Conservation (phyloP, 208 protist genomes). For the Acanthamoeba sp. region DNA sequence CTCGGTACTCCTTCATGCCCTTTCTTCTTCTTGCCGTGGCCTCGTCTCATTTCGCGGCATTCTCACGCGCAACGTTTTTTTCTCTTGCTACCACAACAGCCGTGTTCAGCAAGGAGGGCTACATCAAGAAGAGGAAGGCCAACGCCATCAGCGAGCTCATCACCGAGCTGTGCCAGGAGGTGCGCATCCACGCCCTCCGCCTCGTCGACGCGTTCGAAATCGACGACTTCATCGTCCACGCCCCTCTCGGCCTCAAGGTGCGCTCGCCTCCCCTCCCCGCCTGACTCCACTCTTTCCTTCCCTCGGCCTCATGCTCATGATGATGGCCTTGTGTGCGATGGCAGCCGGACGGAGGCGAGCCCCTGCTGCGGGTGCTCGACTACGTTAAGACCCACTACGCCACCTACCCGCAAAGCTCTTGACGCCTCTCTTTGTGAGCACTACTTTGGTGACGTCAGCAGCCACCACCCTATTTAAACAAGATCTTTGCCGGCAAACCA, state of each 20-base stretch:
- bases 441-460: neutral
- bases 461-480: too few relatives aligned
- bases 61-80: too few relatives aligned
- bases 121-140: slow-evolving; percentile 55
- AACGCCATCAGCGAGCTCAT: slow-evolving; percentile 60
- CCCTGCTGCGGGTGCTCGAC: slow-evolving; percentile 10
- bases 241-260: slow-evolving; percentile 37
- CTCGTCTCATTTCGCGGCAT: too few relatives aligned
- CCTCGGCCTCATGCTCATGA: neutral
- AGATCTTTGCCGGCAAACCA: too few relatives aligned
- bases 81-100: neutral
- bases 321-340: neutral
- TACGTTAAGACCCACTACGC: neutral
- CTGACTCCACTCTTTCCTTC: neutral
- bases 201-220: slow-evolving; percentile 43
- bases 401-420: neutral
- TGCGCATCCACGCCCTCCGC: slow-evolving; percentile 15
- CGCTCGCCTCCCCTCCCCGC: neutral
- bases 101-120: slow-evolving; percentile 57
- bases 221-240: neutral
- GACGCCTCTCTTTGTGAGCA: neutral
- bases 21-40: neutral
- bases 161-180: slow-evolving; percentile 47
- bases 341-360: neutral
- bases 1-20: neutral